phyloP scores from a whole-genome alignment of 345 rosid genomes.

The Sapria himalayana region DNA sequence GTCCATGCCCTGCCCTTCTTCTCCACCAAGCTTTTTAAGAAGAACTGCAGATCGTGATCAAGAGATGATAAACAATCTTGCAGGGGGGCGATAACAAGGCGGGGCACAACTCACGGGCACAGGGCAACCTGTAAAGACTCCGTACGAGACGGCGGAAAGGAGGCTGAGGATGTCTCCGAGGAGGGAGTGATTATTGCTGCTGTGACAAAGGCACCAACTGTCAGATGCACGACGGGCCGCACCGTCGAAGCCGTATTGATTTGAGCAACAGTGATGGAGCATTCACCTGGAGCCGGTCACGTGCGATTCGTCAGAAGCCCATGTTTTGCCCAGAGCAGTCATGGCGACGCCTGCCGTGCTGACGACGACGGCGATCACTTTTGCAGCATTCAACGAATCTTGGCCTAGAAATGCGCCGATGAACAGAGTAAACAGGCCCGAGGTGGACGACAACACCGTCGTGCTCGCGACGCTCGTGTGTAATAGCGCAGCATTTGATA shows the following conservation, averaged over 20 bases:
- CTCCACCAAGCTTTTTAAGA: constrained; percentile 88
- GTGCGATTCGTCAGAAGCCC: constrained; percentile 81
- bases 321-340: constrained; percentile 90
- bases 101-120: too few relatives aligned
- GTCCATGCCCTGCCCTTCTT: constrained; percentile 82
- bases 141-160: constrained; percentile 86
- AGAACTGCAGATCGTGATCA: constrained; percentile 86
- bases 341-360: constrained; percentile 94
- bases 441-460: constrained; percentile 88
- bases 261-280: too few relatives aligned
- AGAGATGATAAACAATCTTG: too few relatives aligned
- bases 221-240: too few relatives aligned
- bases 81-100: too few relatives aligned
- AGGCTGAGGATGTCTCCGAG: constrained; percentile 91
- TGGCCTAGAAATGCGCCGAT: constrained; percentile 76
- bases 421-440: constrained; percentile 96
- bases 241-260: too few relatives aligned
- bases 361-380: constrained; percentile 77
- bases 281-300: constrained; percentile 43
- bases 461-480: constrained; percentile 98
- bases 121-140: constrained; percentile 65
- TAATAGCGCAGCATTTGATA: constrained; percentile 95
- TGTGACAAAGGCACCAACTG: constrained; percentile 37
- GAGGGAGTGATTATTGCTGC: constrained; percentile 70
- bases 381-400: constrained; percentile 64